Conservation (phyloP, 2,329 filamentous ascomycete genomes). For the Ophiocordyceps robertsii region DNA sequence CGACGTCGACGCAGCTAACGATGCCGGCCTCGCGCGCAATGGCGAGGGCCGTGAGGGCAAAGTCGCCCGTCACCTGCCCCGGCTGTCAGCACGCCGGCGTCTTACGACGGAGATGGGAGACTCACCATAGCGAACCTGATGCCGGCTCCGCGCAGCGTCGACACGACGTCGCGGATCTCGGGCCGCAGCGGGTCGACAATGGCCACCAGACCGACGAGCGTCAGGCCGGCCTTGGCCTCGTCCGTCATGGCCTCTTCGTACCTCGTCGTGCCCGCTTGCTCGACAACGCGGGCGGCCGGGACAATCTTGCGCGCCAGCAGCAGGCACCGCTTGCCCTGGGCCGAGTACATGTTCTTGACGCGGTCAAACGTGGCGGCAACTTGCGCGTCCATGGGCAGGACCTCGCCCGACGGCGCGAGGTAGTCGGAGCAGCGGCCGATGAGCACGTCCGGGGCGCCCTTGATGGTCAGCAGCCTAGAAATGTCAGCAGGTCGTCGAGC, state of each 20-base stretch:
- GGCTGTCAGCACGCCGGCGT: slow-evolving; percentile 1
- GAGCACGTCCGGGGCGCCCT: slow-evolving; percentile 65
- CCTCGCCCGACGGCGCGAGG: slow-evolving; percentile 39
- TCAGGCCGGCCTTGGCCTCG: slow-evolving; percentile 42
- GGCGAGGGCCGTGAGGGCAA: slow-evolving; percentile 58
- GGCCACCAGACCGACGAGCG: slow-evolving; percentile 60
- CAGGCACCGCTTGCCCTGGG: slow-evolving; percentile 53
- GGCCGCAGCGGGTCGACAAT: slow-evolving; percentile 67
- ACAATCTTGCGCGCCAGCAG: slow-evolving; percentile 50
- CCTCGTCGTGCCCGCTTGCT: slow-evolving; percentile 26
- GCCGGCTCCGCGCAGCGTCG: slow-evolving; percentile 53
- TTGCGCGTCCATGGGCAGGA: slow-evolving; percentile 31
- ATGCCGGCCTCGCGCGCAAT: slow-evolving; percentile 64
- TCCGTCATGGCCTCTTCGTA: slow-evolving; percentile 42
- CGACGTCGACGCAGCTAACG: slow-evolving; percentile 40
- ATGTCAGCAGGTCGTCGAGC: no score
- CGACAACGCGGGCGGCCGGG: slow-evolving; percentile 22
- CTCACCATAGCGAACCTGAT: slow-evolving; percentile 65
- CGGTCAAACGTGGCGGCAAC: slow-evolving; percentile 34
- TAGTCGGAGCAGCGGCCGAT: slow-evolving; percentile 48
- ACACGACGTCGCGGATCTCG: slow-evolving; percentile 55
- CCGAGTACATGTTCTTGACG: slow-evolving; percentile 56
- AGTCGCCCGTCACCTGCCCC: slow-evolving; percentile 56
- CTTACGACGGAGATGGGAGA: no score
- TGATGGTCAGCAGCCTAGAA: slow-evolving; percentile 51